Conservation (phyloP, 1,284 basidiomycete species). For the Neolentinus lepideus region DNA sequence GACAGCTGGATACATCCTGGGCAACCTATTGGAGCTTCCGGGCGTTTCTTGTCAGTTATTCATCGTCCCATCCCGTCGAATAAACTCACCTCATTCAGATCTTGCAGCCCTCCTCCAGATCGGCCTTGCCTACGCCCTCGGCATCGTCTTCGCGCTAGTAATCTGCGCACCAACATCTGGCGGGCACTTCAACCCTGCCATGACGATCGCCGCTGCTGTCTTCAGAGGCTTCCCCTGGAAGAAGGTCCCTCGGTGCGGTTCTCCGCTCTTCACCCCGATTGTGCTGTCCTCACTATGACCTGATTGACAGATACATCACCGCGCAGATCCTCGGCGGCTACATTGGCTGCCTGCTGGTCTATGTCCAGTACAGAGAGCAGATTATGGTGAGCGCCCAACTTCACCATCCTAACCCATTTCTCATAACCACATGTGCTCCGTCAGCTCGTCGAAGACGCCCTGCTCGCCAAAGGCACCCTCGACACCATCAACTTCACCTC, state of each 20-base stretch:
- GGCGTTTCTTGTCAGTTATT: constrained; percentile 43
- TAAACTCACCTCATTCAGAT: background rate
- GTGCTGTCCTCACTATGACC: constrained; percentile 4
- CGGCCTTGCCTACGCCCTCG: constrained; percentile 56
- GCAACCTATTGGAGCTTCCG: constrained; percentile 32
- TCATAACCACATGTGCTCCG: background rate
- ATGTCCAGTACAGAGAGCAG: constrained; percentile 53
- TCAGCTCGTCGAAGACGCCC: constrained; percentile 31
- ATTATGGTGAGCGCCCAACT: constrained; percentile 27
- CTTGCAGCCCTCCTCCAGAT: constrained; percentile 48
- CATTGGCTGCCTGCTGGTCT: constrained; percentile 50
- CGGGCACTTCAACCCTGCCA: constrained; percentile 57
- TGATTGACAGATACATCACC: constrained; percentile 44
- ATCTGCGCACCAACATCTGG: constrained; percentile 49
- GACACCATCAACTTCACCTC: constrained; percentile 46
- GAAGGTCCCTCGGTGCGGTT: constrained; percentile 42
- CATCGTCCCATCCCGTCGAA: background rate
- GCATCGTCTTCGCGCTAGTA: constrained; percentile 52
- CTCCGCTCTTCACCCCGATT: background rate
- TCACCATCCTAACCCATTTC: constrained; percentile 4
- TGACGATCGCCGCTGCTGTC: constrained; percentile 48
- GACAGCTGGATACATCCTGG: constrained; percentile 46
- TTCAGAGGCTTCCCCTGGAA: constrained; percentile 47
- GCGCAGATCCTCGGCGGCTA: constrained; percentile 60
- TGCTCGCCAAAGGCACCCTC: constrained; percentile 34